Conservation (phyloP, 257 asterid genomes). For the Catharanthus roseus region DNA sequence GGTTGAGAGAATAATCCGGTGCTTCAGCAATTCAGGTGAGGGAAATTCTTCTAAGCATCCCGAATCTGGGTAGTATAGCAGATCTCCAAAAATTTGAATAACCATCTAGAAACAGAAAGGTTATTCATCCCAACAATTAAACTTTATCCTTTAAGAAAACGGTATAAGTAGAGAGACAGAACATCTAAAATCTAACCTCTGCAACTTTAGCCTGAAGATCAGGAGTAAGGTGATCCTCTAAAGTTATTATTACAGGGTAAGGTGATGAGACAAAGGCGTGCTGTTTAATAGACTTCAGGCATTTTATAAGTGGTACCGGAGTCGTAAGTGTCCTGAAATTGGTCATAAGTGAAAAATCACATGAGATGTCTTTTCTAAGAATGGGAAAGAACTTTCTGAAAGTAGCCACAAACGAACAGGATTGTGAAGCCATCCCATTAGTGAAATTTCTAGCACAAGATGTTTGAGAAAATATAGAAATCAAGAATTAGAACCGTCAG, state of each 20-base stretch:
- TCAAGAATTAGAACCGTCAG: neutral
- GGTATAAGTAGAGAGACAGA: neutral
- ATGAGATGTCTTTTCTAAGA: neutral
- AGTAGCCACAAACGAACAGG: neutral
- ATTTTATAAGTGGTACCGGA: conserved; percentile 67
- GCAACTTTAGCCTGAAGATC: conserved; percentile 92
- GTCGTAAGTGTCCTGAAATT: conserved; percentile 79
- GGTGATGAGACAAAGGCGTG: conserved; percentile 82
- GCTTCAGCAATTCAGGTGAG: conserved; percentile 69
- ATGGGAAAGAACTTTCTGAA: neutral
- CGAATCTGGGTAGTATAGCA: conserved; percentile 62
- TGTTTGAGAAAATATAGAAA: no score
- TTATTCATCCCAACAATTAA: conserved; percentile 5
- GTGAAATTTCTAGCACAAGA: neutral
- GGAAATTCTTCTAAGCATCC: conserved; percentile 68
- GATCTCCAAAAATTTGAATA: conserved; percentile 70
- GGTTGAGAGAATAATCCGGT: conserved; percentile 73
- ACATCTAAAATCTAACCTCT: conserved; percentile 37
- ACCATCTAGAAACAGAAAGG: conserved; percentile 50
- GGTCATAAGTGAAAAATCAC: conserved; percentile 6
- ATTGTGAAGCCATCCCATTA: neutral
- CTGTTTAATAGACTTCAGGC: conserved; percentile 65
- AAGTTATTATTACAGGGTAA: conserved; percentile 77
- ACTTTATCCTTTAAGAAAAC: neutral
- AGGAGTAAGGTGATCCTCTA: conserved; percentile 92